Evolutionary conservation across 2,329 filamentous ascomycete species (phyloP).

Genomic region (Chaetoscypha palmicola): DNA sequence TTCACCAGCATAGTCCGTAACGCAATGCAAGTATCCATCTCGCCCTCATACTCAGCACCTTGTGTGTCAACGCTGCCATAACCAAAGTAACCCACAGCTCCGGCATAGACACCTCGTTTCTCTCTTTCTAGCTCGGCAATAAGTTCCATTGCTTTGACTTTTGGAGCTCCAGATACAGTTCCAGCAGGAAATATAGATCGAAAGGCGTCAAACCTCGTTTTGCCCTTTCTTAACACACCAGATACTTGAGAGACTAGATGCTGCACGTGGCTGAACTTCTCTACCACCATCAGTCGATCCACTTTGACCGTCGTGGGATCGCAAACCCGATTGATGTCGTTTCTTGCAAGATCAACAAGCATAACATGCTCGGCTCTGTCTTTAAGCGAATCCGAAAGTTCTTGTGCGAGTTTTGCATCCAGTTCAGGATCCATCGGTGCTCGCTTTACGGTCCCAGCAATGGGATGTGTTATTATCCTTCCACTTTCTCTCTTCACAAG

Average conservation of each 20-base stretch:
- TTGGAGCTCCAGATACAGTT: conserved; percentile 90
- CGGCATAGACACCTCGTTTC: conserved; percentile 92
- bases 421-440: conserved; percentile 74
- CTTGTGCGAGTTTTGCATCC: conserved; percentile 70
- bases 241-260: conserved; percentile 95
- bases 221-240: conserved; percentile 72
- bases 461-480: conserved; percentile 90
- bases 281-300: conserved; percentile 88
- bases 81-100: conserved; percentile 94
- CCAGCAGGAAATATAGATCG: conserved; percentile 94
- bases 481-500: conserved; percentile 85
- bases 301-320: conserved; percentile 85
- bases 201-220: conserved; percentile 92
- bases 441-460: conserved; percentile 89
- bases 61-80: conserved; percentile 65
- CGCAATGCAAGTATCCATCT: conserved; percentile 81
- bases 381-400: conserved; percentile 74
- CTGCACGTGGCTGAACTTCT: conserved; percentile 94
- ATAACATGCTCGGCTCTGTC: conserved; percentile 95
- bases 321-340: conserved; percentile 94
- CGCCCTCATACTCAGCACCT: conserved; percentile 62
- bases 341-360: conserved; percentile 91
- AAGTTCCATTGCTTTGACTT: conserved; percentile 93
- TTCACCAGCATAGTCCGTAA: conserved; percentile 86
- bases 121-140: conserved; percentile 91